A percentile compares a stretch with the other conserved stretches of the same genome.
These are phyloP conservation scores for Fusarium paranaense DNA, from an alignment of 2,329 filamentous ascomycete species.

Conservation along the genomic window DNA sequence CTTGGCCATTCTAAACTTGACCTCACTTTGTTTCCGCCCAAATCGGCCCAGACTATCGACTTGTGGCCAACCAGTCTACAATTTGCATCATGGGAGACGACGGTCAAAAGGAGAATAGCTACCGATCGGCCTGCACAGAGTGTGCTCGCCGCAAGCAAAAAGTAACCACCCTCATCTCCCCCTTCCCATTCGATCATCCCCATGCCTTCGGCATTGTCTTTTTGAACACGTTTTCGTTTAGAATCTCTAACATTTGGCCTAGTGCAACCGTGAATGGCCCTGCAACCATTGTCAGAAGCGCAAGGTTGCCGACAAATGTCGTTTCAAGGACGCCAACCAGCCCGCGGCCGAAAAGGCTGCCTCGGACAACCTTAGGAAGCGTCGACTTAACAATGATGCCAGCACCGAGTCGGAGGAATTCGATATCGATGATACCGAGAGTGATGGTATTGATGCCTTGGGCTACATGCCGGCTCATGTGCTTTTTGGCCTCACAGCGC, in stretches of 20 bases:
- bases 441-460: slow-evolving; percentile 48
- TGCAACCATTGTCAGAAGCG: slow-evolving; percentile 55
- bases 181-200: not conserved
- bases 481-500: slow-evolving; percentile 43
- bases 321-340: slow-evolving; percentile 45
- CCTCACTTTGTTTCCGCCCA: not conserved
- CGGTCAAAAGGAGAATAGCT: slow-evolving; percentile 23
- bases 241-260: slow-evolving; percentile 15
- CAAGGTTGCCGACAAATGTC: slow-evolving; percentile 52
- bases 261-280: slow-evolving; percentile 56
- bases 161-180: slow-evolving; percentile 35
- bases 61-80: not conserved
- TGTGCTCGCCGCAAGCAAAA: slow-evolving; percentile 56
- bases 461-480: slow-evolving; percentile 51
- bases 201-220: not conserved
- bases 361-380: slow-evolving; percentile 39
- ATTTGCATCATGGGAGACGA: slow-evolving; percentile 29
- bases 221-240: not conserved
- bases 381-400: slow-evolving; percentile 33
- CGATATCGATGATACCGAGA: slow-evolving; percentile 42
- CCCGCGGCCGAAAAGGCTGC: slow-evolving; percentile 37
- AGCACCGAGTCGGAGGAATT: slow-evolving; percentile 28
- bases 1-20: not conserved
- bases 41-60: slow-evolving; percentile 2
- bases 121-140: slow-evolving; percentile 57